Evolutionary conservation across 257 asterid genomes (phyloP).

Genomic region (Solanum gandarillasii): DNA sequence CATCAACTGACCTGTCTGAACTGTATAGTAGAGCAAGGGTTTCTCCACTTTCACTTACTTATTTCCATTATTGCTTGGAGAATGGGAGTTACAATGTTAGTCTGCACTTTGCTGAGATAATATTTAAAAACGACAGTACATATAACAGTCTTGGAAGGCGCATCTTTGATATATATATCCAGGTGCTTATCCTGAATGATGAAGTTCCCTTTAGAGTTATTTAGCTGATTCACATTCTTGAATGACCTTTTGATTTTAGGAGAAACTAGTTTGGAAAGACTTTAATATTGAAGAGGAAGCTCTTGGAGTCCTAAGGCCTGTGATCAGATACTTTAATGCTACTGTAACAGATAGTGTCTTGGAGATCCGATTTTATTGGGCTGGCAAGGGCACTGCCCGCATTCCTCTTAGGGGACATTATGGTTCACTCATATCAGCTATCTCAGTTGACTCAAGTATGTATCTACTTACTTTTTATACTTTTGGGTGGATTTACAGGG

Average conservation of each 20-base stretch:
- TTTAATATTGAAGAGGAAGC: slow-evolving; percentile 73
- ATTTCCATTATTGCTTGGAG: slow-evolving; percentile 21
- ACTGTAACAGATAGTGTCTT: slow-evolving; percentile 39
- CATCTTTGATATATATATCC: slow-evolving; percentile 22
- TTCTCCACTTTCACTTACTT: slow-evolving; percentile 31
- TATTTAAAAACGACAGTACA: slow-evolving; percentile 10
- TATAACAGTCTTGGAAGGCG: slow-evolving; percentile 22
- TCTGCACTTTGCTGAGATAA: slow-evolving; percentile 32
- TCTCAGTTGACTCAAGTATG: slow-evolving; percentile 60
- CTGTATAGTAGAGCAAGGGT: slow-evolving; percentile 17
- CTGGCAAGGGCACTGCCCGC: slow-evolving; percentile 75
- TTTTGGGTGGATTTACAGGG: neutral
- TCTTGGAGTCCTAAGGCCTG: slow-evolving; percentile 55
- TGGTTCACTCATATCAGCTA: slow-evolving; percentile 89
- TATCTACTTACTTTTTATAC: neutral
- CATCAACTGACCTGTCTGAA: slow-evolving; percentile 29
- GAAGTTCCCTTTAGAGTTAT: neutral
- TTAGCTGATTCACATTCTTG: slow-evolving; percentile 7
- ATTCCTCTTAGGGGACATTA: slow-evolving; percentile 64
- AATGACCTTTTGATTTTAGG: slow-evolving; percentile 42
- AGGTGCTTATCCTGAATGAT: slow-evolving; percentile 11
- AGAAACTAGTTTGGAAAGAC: slow-evolving; percentile 43
- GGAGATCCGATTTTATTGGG: slow-evolving; percentile 76
- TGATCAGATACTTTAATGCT: slow-evolving; percentile 28
- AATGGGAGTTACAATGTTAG: slow-evolving; percentile 23